phyloP scores from a whole-genome alignment of 345 rosid species.

The Eucalyptus tenuipes region DNA sequence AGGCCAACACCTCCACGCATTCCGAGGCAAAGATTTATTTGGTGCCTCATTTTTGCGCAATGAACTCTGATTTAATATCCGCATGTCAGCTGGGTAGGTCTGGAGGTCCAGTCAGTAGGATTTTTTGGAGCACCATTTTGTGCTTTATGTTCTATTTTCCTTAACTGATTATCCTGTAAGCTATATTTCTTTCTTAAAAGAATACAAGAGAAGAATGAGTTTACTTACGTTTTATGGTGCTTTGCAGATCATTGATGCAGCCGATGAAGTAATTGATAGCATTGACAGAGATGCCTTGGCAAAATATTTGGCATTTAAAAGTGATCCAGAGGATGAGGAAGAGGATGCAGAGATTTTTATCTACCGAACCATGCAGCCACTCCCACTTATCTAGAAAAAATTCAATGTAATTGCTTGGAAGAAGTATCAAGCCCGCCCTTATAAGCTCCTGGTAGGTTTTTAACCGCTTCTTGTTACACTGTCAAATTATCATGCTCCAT shows the following conservation, averaged over 20 bases:
- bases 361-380: neutral
- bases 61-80: neutral
- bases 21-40: neutral
- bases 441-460: neutral
- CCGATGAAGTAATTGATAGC: slow-evolving; percentile 67
- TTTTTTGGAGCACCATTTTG: neutral
- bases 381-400: neutral
- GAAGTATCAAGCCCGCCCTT: neutral
- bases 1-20: neutral
- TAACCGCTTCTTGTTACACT: neutral
- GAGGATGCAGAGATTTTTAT: slow-evolving; percentile 57
- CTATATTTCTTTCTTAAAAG: neutral
- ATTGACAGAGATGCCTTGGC: slow-evolving; percentile 68
- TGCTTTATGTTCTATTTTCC: neutral
- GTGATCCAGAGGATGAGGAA: slow-evolving; percentile 73
- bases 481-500: neutral
- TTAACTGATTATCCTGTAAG: neutral
- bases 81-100: neutral
- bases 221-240: neutral
- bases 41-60: neutral
- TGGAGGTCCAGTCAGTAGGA: neutral
- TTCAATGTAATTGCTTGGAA: neutral
- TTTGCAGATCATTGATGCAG: slow-evolving; percentile 65
- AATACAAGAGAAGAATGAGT: neutral
- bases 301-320: slow-evolving; percentile 49